A percentile compares a stretch with the other conserved stretches of the same genome.
Conservation (phyloP, 805 yeast genomes). For the Cyberlindnera xylosilytica region DNA sequence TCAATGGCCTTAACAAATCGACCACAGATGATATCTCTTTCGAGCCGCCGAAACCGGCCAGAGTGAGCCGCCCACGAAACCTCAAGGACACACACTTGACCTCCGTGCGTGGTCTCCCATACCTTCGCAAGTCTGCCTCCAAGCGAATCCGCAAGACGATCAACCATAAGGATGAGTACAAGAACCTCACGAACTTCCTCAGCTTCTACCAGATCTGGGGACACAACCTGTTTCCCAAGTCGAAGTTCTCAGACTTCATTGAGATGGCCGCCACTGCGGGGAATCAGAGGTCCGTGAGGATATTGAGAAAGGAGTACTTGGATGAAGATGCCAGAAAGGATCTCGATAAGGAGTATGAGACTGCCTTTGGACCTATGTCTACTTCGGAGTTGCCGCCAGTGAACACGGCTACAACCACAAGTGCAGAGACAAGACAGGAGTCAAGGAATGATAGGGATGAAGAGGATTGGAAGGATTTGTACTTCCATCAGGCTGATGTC, state of each 20-base stretch:
- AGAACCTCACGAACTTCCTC: conserved; percentile 47
- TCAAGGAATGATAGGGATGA: not conserved
- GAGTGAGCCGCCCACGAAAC: conserved; percentile 26
- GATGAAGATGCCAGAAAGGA: conserved; percentile 32
- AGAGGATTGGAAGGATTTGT: not conserved
- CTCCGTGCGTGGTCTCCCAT: conserved; percentile 53
- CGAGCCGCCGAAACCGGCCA: conserved; percentile 7
- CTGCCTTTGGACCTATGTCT: not conserved
- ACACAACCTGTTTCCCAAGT: conserved; percentile 73
- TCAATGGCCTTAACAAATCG: conserved; percentile 3
- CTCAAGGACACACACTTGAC: conserved; percentile 51
- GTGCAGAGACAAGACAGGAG: too few relatives aligned
- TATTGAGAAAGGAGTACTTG: conserved; percentile 38
- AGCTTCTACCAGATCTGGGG: conserved; percentile 72
- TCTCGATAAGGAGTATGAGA: not conserved
- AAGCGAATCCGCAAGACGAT: conserved; percentile 24
- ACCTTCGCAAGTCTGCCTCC: conserved; percentile 36
- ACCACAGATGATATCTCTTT: not conserved
- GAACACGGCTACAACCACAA: too few relatives aligned
- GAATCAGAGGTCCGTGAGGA: conserved; percentile 38
- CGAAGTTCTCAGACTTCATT: conserved; percentile 69
- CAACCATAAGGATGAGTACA: conserved; percentile 40
- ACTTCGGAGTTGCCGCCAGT: not conserved
- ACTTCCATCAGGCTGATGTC: not conserved
- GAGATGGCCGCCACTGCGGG: conserved; percentile 51